These are phyloP conservation scores for Quercus bicolor DNA, from an alignment of 306 rosid species.

Conservation along the genomic window DNA sequence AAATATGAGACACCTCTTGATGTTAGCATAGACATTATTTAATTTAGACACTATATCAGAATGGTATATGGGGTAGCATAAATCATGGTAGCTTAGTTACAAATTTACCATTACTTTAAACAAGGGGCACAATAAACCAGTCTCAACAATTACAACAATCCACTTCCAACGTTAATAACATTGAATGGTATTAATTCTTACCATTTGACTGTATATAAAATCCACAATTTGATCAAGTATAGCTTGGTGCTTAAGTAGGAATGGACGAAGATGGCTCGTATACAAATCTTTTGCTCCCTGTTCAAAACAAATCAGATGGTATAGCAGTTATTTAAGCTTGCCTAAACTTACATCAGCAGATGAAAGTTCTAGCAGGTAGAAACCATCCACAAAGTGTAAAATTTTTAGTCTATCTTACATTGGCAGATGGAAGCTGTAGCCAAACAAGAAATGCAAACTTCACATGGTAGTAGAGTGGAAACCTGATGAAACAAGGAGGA, in stretches of 20 bases:
- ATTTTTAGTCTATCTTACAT: constrained; percentile 29
- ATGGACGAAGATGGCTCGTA: constrained; percentile 46
- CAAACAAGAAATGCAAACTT: constrained; percentile 67
- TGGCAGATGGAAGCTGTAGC: constrained; percentile 56
- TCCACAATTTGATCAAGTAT: constrained; percentile 41
- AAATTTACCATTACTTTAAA: too few species aligned
- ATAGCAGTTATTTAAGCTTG: neutral
- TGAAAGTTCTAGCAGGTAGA: too few species aligned
- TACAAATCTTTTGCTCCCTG: constrained; percentile 54
- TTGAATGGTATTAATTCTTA: constrained; percentile 22
- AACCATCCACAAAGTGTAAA: neutral
- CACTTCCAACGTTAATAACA: neutral
- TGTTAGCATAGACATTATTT: too few species aligned
- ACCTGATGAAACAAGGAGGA: constrained; percentile 30
- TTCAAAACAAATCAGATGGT: neutral
- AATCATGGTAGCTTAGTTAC: too few species aligned
- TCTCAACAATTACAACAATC: neutral
- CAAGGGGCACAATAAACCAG: neutral
- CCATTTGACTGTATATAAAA: constrained; percentile 35
- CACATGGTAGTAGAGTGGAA: constrained; percentile 53
- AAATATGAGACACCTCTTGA: neutral
- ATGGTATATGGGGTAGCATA: too few species aligned
- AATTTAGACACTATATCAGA: too few species aligned
- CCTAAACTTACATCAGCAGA: neutral
- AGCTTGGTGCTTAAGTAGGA: constrained; percentile 49